Evolutionary conservation across 495 filamentous ascomycete genomes (phyloP), one percentile per base, ranked within the genome.

Genomic region (Aspergillus diversus): DNA sequence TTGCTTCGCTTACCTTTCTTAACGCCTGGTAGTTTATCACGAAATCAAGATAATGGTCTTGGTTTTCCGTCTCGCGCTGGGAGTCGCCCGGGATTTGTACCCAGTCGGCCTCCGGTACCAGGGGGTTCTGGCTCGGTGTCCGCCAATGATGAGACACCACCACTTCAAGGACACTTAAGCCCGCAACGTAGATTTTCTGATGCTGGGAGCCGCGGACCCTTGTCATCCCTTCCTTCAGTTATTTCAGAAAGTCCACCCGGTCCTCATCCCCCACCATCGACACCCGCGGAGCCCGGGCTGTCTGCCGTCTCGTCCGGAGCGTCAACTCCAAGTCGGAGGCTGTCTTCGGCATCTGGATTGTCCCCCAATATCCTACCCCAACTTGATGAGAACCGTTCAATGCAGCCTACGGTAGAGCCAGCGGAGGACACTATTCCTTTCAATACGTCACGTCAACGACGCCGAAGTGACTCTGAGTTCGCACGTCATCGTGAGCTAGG

Each of bases 221-320:
- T 69, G 5, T 71, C 76, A 27, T 77, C 73, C 32, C 64, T 73
- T 33, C 75, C 83, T 52, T 68, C 77, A 21, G 68, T 72, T 5
- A 66, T 84, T 47, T 82, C 84, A 4, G 87, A 89, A 57, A 83
- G 85, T 21, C 83, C 87, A 17, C 79, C 84, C 12, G 89, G 87
- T 17, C 86, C 87, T 33, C 76, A 84, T 57, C 88, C 89, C 33
- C 89, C 89, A 31, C 89, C 89, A 5, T 87, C 88, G 12, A 90
- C 88, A 5, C 88, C 88, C 4, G 88, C 88, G 39, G 88, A 89
- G 50, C 81, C 81, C 9, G 84, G 80, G 3, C 61, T 88, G 21
- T 86, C 85, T 52, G 79, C 81, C 32, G 81, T 84, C 17, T 85
- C 85, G 35, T 87, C 82, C 21, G 84, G 82, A 27, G 80, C 78